Conservation (phyloP, 73 alveolate species). For the Tetrahymena malaccensis region DNA sequence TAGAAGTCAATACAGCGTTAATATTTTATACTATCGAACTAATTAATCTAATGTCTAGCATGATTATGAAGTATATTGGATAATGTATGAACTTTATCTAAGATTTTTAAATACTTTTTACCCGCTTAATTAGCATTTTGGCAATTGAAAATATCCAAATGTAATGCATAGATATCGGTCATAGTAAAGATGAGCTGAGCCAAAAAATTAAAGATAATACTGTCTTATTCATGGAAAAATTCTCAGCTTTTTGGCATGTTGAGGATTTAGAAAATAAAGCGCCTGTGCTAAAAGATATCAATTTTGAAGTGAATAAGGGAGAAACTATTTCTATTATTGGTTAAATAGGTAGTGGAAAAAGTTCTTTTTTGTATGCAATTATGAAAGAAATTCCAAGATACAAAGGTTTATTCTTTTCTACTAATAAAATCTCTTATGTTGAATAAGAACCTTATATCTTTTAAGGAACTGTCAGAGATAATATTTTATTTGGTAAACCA, state of each 20-base stretch:
- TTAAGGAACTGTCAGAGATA: constrained; percentile 40
- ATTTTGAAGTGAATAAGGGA: constrained; percentile 52
- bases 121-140: neutral
- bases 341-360: constrained; percentile 45
- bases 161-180: neutral
- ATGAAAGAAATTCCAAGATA: constrained; percentile 15
- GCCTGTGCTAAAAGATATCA: constrained; percentile 30
- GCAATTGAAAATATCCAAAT: neutral
- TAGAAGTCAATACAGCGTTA: neutral
- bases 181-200: neutral
- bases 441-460: constrained; percentile 48
- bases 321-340: constrained; percentile 49
- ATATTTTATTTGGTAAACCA: constrained; percentile 39
- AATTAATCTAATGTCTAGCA: neutral
- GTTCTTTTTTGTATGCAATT: constrained; percentile 21
- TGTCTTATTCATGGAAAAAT: neutral
- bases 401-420: neutral
- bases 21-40: neutral
- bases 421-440: constrained; percentile 31
- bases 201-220: neutral
- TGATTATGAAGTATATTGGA: neutral
- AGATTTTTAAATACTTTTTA: neutral
- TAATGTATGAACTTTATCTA: neutral
- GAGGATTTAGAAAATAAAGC: neutral
- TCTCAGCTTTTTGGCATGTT: neutral